Evolutionary conservation across 2,329 filamentous ascomycete genomes (phyloP).

Genomic region (Pseudogymnoascus sp.): DNA sequence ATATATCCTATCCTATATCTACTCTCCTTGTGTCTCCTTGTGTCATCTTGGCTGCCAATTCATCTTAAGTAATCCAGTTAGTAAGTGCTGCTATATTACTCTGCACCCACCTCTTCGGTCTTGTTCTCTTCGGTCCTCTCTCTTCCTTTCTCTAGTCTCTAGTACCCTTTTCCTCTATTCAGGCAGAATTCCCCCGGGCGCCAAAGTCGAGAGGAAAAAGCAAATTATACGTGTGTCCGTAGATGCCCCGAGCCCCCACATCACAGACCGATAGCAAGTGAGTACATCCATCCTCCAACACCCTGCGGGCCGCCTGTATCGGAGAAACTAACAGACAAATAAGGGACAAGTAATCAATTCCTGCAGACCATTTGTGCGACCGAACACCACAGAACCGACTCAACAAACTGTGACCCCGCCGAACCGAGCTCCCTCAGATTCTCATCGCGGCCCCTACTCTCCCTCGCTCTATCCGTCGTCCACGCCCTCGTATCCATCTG

Average conservation of each 20-base stretch:
- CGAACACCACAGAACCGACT: constrained; percentile 1
- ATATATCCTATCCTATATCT: neutral
- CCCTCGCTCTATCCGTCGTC: neutral
- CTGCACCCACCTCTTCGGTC: neutral
- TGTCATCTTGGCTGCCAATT: neutral
- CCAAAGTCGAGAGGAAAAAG: neutral
- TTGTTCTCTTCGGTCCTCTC: neutral
- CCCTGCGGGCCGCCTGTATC: constrained; percentile 2
- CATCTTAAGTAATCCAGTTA: neutral
- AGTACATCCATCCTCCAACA: neutral
- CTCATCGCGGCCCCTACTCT: neutral
- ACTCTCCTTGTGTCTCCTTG: neutral
- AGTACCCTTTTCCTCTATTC: neutral
- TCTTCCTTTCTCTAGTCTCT: neutral
- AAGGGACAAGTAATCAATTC: constrained; percentile 1
- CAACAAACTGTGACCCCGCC: neutral
- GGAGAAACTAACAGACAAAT: neutral
- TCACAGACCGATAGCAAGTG: neutral
- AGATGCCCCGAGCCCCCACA: constrained; percentile 2
- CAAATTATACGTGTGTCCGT: constrained; percentile 1
- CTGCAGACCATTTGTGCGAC: neutral
- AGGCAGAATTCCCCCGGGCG: neutral
- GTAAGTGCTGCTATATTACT: constrained; percentile 1
- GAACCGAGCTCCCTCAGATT: neutral
- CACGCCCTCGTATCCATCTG: neutral